phyloP scores from a whole-genome alignment of 768 basidiomycete species.

The Amanita jacksonii region DNA sequence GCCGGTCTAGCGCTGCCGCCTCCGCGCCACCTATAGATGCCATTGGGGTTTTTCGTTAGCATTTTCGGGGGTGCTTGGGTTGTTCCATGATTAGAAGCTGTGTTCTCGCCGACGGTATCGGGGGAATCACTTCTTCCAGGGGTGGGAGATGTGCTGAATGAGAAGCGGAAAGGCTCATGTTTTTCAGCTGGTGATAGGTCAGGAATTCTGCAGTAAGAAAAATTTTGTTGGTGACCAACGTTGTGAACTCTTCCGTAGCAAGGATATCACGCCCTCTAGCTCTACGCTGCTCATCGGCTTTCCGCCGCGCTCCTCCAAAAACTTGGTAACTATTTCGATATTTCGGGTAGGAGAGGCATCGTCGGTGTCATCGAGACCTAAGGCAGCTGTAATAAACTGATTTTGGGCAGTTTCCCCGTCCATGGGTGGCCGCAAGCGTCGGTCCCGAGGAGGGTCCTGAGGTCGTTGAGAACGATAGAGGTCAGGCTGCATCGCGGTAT shows the following conservation, averaged over 20 bases:
- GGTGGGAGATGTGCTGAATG: conserved; percentile 31
- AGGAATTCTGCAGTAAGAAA: conserved; percentile 3
- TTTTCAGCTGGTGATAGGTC: conserved; percentile 19
- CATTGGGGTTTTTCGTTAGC: conserved; percentile 65
- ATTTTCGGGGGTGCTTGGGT: conserved; percentile 38
- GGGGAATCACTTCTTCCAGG: conserved; percentile 31
- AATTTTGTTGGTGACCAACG: conserved; percentile 21
- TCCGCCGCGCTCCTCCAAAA: conserved; percentile 37
- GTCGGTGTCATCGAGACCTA: conserved; percentile 11
- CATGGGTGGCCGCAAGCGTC: conserved; percentile 4
- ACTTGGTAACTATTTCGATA: conserved; percentile 38
- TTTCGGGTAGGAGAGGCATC: conserved; percentile 31
- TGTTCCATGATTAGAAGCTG: conserved; percentile 15
- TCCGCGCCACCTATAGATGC: conserved; percentile 65
- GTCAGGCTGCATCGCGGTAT: background rate
- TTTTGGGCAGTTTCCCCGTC: conserved; percentile 1
- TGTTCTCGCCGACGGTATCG: conserved; percentile 12
- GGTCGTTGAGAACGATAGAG: background rate
- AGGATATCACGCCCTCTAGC: conserved; percentile 42
- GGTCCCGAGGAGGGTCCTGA: conserved; percentile 4
- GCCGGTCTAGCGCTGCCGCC: conserved; percentile 55
- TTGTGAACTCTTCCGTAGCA: conserved; percentile 43
- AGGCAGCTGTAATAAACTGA: conserved; percentile 6
- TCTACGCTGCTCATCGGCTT: conserved; percentile 42
- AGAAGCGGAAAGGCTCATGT: conserved; percentile 56